These are phyloP conservation scores for Eucalyptus fibrosa DNA, from an alignment of 345 rosid genomes.

Conservation along the genomic window DNA sequence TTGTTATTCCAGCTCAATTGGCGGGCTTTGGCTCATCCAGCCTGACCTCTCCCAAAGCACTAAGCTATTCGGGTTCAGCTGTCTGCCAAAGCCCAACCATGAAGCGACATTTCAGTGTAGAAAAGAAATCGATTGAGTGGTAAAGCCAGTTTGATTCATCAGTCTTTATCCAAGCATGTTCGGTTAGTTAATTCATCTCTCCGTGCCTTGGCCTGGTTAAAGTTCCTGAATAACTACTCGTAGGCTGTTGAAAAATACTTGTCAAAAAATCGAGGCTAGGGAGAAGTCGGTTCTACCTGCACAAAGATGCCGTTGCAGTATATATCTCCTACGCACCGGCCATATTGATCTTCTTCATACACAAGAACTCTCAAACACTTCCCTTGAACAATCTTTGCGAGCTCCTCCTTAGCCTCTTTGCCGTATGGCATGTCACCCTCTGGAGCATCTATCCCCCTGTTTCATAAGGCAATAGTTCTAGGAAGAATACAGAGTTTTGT, in stretches of 20 bases:
- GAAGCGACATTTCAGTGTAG: background rate
- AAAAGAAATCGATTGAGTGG: background rate
- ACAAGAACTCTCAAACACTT: conserved; percentile 51
- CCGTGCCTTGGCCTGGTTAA: background rate
- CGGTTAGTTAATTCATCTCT: too few relatives aligned
- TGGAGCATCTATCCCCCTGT: conserved; percentile 88
- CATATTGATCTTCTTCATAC: conserved; percentile 56
- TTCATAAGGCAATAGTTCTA: background rate
- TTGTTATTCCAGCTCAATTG: background rate
- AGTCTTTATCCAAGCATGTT: background rate
- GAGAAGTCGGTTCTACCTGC: conserved; percentile 19
- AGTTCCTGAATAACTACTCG: background rate
- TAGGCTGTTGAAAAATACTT: background rate
- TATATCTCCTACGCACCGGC: conserved; percentile 61
- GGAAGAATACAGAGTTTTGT: background rate
- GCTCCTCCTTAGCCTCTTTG: conserved; percentile 55
- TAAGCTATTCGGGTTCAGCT: background rate
- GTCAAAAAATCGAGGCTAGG: background rate
- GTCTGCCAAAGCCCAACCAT: background rate
- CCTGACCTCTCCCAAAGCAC: background rate
- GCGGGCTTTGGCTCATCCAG: background rate
- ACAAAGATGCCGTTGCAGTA: conserved; percentile 57
- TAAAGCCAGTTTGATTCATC: background rate
- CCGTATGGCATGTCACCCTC: conserved; percentile 72
- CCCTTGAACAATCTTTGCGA: conserved; percentile 49